phyloP scores from a whole-genome alignment of 257 asterid species.

The Solanum lignicaule region DNA sequence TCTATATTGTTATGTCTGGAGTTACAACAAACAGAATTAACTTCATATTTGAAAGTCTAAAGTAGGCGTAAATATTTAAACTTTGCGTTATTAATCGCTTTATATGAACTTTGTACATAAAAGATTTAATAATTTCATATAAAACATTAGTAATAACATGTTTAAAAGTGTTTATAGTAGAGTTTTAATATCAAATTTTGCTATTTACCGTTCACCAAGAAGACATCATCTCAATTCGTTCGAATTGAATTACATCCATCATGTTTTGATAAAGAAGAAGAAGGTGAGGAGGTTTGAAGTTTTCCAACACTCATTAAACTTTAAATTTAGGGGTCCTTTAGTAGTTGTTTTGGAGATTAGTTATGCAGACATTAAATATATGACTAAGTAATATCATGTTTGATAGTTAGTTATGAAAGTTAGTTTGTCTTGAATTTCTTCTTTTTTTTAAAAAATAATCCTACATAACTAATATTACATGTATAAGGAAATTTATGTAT shows the following conservation, averaged over 20 bases:
- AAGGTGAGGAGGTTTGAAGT: not conserved
- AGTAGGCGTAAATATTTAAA: not conserved
- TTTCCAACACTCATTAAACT: not conserved
- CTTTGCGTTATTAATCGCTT: not conserved
- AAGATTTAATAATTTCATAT: not conserved
- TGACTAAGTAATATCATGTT: not conserved
- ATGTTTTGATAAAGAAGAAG: not conserved
- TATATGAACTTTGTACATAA: not conserved
- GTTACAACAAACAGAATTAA: rapidly evolving
- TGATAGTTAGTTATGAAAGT: not conserved
- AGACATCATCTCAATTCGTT: too few species aligned
- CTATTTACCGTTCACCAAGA: not conserved
- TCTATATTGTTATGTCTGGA: not conserved
- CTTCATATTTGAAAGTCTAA: not conserved
- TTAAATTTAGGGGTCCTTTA: not conserved
- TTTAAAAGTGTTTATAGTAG: not conserved
- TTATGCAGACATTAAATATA: too few species aligned
- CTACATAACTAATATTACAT: not conserved
- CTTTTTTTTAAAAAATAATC: too few species aligned
- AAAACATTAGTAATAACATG: not conserved
- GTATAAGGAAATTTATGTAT: too few species aligned
- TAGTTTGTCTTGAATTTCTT: too few species aligned
- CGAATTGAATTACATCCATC: rapidly evolving
- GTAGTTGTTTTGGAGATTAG: too few species aligned
- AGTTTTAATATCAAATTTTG: not conserved